Evolutionary conservation across 2,329 filamentous ascomycete species (phyloP), one percentile per base, ranked within the genome.

Genomic region (Dactylellina drechsleri): DNA sequence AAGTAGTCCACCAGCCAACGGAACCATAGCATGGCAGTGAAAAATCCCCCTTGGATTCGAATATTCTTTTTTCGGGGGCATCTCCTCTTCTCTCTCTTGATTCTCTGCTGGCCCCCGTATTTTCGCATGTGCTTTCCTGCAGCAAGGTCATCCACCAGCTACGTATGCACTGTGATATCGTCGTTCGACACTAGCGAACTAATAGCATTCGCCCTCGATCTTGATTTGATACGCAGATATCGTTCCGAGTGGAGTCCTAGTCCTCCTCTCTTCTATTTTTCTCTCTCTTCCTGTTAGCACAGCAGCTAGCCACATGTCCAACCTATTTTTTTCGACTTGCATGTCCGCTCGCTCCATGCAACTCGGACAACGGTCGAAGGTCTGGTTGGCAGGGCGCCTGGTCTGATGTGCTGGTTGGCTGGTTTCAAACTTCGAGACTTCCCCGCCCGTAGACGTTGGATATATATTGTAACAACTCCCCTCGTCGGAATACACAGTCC

Each of bases 121-220:
- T 49, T 73, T 73, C 68, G 68, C 68, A 65, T 73, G 68, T 66
- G 68, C 68, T 66, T 36, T 66, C 50, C 68, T 73, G 20, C 36
- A 73, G 40, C 49, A 23, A 54, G 61, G 54, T 54, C 41, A 54
- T 23, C 56, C 50, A 45, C 16, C 49, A 53, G 66, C 65, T 70
- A 62, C 54, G 57, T 61, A 74, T 74, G 70, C 70, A 74, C 54
- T 57, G 62, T 71, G 66, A 71, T 71, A 71, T 71, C 66, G 58
- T 62, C 52, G 50, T 10, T 36, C 31, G 31, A 52, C 36, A 16
- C 20, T 28, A 20, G 15, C 28, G 50, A 53, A 53, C 31, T 36
- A 36, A 36, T 36, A 36, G 31, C 5, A 36, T 7, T 36, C 23
- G 23, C 23, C 4, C 23, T 23, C 23, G 23, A 23, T 36, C 31